These are phyloP conservation scores for Hygrophila difformis DNA, from an alignment of 257 asterid genomes.

Conservation along the genomic window DNA sequence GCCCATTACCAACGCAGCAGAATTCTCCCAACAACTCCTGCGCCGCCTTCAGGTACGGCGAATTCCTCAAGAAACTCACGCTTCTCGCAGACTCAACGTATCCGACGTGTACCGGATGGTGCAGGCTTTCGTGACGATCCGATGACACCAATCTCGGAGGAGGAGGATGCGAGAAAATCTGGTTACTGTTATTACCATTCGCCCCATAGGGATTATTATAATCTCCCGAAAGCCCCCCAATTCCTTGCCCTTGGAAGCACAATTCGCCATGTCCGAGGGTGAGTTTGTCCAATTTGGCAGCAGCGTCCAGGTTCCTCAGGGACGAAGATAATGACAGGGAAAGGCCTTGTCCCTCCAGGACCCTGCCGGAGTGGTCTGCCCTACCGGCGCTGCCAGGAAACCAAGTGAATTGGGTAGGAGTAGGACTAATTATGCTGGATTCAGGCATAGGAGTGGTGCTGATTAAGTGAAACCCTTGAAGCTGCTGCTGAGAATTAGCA, in stretches of 20 bases:
- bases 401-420: neutral
- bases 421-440: neutral
- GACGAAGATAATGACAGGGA: slow-evolving; percentile 64
- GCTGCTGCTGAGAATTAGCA: too few relatives aligned
- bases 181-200: too few relatives aligned
- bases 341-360: slow-evolving; percentile 52
- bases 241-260: slow-evolving; percentile 26
- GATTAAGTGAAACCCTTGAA: neutral
- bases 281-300: slow-evolving; percentile 35
- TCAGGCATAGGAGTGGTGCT: neutral
- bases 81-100: slow-evolving; percentile 7
- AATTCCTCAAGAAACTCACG: slow-evolving; percentile 22
- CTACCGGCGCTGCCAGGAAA: neutral
- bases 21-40: slow-evolving; percentile 62
- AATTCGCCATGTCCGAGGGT: slow-evolving; percentile 26
- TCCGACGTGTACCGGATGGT: neutral
- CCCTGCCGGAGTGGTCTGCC: neutral
- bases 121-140: neutral
- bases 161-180: too few relatives aligned
- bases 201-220: neutral
- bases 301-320: slow-evolving; percentile 31
- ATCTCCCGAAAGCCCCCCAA: neutral
- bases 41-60: slow-evolving; percentile 43
- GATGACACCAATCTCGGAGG: neutral
- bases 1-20: slow-evolving; percentile 65